A percentile compares a stretch with the other conserved stretches of the same genome.
These are phyloP conservation scores for Metrosideros polymorpha DNA, from an alignment of 441 rosid genomes.

Conservation along the genomic window DNA sequence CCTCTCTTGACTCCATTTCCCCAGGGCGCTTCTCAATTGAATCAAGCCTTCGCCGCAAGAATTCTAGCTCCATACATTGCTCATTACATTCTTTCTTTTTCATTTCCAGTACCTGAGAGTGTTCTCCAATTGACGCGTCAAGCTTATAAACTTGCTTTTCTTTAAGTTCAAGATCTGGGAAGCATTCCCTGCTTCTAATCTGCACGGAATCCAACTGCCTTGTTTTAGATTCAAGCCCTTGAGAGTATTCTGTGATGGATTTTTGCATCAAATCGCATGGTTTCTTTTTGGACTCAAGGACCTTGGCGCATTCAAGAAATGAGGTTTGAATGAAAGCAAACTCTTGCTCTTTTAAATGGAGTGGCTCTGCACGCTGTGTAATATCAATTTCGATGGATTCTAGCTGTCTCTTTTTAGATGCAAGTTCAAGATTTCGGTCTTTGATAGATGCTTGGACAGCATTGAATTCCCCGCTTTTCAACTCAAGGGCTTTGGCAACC, in stretches of 20 bases:
- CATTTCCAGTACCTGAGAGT: slow-evolving; percentile 4
- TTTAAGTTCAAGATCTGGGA: slow-evolving; percentile 14
- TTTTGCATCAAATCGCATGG: slow-evolving; percentile 8
- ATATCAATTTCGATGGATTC: background rate
- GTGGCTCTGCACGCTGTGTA: slow-evolving; percentile 7
- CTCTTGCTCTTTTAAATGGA: slow-evolving; percentile 17
- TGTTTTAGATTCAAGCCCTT: slow-evolving; percentile 11
- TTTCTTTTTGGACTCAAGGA: slow-evolving; percentile 5
- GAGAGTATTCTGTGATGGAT: slow-evolving; percentile 13
- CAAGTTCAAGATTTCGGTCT: slow-evolving; percentile 9
- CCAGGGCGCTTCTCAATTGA: background rate
- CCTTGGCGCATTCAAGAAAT: background rate
- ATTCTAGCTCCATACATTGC: slow-evolving; percentile 7
- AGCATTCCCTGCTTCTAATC: background rate
- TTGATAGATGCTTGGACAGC: slow-evolving; percentile 2
- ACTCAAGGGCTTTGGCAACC: background rate
- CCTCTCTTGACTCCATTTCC: slow-evolving; percentile 13
- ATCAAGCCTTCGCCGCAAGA: slow-evolving; percentile 9
- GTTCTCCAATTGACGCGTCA: slow-evolving; percentile 13
- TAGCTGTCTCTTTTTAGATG: background rate
- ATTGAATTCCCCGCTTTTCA: slow-evolving; percentile 15
- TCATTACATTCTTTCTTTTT: slow-evolving; percentile 23
- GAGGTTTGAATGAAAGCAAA: slow-evolving; percentile 2
- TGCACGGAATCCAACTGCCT: slow-evolving; percentile 11
- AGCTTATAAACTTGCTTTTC: slow-evolving; percentile 7